phyloP scores from a whole-genome alignment of 768 basidiomycete genomes.

The Boletus pseudopeckii region DNA sequence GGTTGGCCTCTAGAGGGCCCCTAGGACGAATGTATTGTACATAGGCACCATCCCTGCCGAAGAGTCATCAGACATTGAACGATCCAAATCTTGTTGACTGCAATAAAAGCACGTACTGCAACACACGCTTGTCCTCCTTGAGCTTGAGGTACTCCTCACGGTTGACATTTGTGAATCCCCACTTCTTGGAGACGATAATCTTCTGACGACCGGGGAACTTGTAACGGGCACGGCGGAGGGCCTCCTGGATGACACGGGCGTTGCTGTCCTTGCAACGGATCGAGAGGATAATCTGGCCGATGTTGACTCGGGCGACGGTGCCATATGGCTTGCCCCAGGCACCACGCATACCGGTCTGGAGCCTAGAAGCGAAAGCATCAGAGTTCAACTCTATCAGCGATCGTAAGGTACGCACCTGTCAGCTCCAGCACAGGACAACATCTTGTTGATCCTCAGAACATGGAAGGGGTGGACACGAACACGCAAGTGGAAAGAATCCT shows the following conservation, averaged over 20 bases:
- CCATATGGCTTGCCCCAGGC: conserved; percentile 99
- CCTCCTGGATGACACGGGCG: conserved; percentile 88
- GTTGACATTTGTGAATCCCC: conserved; percentile 96
- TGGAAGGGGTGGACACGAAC: conserved; percentile 99
- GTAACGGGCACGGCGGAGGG: conserved; percentile 95
- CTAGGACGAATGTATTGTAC: conserved; percentile 90
- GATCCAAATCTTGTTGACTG: not conserved
- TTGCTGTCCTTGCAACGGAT: conserved; percentile 91
- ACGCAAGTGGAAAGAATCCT: conserved; percentile 98
- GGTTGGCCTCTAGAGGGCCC: conserved; percentile 82
- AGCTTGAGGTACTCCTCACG: conserved; percentile 85
- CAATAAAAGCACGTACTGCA: conserved; percentile 59
- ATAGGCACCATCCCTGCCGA: conserved; percentile 77
- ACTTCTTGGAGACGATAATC: conserved; percentile 96
- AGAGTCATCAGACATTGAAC: not conserved
- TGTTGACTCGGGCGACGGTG: conserved; percentile 93
- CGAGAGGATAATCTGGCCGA: conserved; percentile 90
- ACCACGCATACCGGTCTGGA: conserved; percentile 98
- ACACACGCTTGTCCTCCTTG: conserved; percentile 86
- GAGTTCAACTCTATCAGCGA: fast-evolving
- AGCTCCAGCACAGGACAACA: conserved; percentile 98
- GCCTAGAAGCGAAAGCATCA: conserved; percentile 38
- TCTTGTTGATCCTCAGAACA: conserved; percentile 99
- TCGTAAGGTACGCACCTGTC: conserved; percentile 62
- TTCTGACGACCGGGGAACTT: conserved; percentile 99